Conservation (phyloP, 2,329 filamentous ascomycete genomes). For the Pseudogymnoascus pannorum region DNA sequence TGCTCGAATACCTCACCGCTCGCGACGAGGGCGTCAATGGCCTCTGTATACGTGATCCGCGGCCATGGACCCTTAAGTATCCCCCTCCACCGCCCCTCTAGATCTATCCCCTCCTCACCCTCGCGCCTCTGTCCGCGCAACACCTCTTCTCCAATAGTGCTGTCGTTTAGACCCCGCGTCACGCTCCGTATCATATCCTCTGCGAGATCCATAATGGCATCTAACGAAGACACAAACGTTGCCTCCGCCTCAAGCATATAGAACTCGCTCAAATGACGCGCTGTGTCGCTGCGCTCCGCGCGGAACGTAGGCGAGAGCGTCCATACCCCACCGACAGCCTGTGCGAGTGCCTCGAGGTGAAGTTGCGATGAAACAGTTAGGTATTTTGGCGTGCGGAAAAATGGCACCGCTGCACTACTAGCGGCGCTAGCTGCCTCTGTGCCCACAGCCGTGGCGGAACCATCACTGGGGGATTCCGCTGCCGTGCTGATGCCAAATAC, state of each 20-base stretch:
- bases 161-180: slow-evolving; percentile 35
- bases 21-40: slow-evolving; percentile 60
- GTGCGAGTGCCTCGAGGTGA: slow-evolving; percentile 85
- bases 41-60: slow-evolving; percentile 74
- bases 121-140: slow-evolving; percentile 38
- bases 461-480: slow-evolving; percentile 24
- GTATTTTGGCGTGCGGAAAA: slow-evolving; percentile 86
- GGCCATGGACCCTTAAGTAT: slow-evolving; percentile 60
- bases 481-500: slow-evolving; percentile 65
- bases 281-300: slow-evolving; percentile 87
- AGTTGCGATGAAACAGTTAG: slow-evolving; percentile 92
- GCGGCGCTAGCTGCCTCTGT: slow-evolving; percentile 35
- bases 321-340: slow-evolving; percentile 87
- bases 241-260: slow-evolving; percentile 97
- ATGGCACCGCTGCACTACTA: slow-evolving; percentile 32
- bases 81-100: slow-evolving; percentile 66
- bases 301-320: slow-evolving; percentile 89
- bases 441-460: background rate
- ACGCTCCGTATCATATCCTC: slow-evolving; percentile 67
- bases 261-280: slow-evolving; percentile 91
- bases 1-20: slow-evolving; percentile 57
- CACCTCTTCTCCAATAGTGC: slow-evolving; percentile 47
- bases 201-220: slow-evolving; percentile 67
- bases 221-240: slow-evolving; percentile 65
- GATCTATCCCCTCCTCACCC: slow-evolving; percentile 27